These are phyloP conservation scores for Tothia fuscella DNA, from an alignment of 2,329 filamentous ascomycete species.

Conservation along the genomic window DNA sequence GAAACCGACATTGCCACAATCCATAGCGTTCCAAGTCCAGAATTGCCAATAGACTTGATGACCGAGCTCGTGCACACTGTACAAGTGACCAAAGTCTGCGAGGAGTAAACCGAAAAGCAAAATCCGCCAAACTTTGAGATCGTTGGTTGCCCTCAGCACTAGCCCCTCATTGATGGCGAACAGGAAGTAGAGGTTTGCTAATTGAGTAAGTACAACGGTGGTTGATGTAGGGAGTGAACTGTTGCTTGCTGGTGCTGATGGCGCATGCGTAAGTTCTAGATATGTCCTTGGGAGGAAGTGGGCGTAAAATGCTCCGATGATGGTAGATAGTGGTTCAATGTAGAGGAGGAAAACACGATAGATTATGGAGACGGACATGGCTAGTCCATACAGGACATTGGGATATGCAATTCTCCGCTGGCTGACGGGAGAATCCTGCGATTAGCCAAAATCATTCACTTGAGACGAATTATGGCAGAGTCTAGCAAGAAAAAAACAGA, in stretches of 20 bases:
- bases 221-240: constrained; percentile 43
- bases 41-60: constrained; percentile 51
- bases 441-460: too few species aligned
- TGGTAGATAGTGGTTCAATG: constrained; percentile 49
- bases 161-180: constrained; percentile 68
- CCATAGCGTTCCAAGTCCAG: constrained; percentile 52
- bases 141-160: constrained; percentile 56
- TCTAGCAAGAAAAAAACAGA: too few species aligned
- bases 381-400: neutral
- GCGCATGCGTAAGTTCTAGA: constrained; percentile 49
- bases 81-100: constrained; percentile 67
- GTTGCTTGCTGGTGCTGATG: constrained; percentile 33
- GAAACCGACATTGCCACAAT: constrained; percentile 57
- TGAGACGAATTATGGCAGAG: too few species aligned
- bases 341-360: constrained; percentile 67
- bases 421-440: too few species aligned
- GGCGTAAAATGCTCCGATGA: constrained; percentile 42
- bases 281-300: constrained; percentile 43
- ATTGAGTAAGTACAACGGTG: constrained; percentile 57
- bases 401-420: too few species aligned
- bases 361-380: neutral
- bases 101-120: constrained; percentile 56
- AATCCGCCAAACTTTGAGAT: constrained; percentile 57
- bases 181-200: constrained; percentile 67
- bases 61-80: constrained; percentile 50